Evolutionary conservation across 345 rosid species (phyloP).

Genomic region (Acer campestre): DNA sequence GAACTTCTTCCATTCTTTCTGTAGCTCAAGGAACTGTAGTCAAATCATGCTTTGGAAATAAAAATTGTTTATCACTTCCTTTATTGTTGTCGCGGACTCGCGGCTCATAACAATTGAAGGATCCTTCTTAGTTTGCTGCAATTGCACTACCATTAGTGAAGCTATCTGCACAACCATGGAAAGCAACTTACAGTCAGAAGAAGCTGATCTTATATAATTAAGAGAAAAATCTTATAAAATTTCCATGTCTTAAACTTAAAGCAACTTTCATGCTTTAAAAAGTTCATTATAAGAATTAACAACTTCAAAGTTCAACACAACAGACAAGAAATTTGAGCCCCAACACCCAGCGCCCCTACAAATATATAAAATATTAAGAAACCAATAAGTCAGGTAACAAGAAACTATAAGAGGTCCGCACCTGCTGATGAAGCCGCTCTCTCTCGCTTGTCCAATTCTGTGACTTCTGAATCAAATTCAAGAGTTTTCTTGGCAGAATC

Average conservation of each 20-base stretch:
- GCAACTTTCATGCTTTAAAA: neutral
- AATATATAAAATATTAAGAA: neutral
- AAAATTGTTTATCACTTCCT: conserved; percentile 16
- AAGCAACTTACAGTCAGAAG: conserved; percentile 12
- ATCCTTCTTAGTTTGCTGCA: conserved; percentile 50
- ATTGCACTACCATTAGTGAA: conserved; percentile 54
- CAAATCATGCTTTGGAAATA: conserved; percentile 27
- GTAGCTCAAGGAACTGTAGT: conserved; percentile 23
- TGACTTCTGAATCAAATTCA: conserved; percentile 70
- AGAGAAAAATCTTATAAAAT: neutral
- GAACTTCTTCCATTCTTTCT: conserved; percentile 28
- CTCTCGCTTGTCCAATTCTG: conserved; percentile 72
- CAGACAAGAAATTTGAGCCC: neutral
- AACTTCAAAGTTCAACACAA: neutral
- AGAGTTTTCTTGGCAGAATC: conserved; percentile 55
- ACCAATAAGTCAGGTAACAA: conserved; percentile 1
- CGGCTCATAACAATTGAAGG: conserved; percentile 19
- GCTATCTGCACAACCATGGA: conserved; percentile 49
- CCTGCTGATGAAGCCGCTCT: conserved; percentile 91
- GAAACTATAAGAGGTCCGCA: conserved; percentile 19
- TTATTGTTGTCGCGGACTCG: too few species aligned
- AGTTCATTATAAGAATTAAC: too few species aligned
- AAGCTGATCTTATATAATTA: neutral
- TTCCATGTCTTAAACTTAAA: too few species aligned
- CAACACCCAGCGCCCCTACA: neutral